Evolutionary conservation across 345 rosid genomes (phyloP).

Genomic region (Excoecaria agallocha): DNA sequence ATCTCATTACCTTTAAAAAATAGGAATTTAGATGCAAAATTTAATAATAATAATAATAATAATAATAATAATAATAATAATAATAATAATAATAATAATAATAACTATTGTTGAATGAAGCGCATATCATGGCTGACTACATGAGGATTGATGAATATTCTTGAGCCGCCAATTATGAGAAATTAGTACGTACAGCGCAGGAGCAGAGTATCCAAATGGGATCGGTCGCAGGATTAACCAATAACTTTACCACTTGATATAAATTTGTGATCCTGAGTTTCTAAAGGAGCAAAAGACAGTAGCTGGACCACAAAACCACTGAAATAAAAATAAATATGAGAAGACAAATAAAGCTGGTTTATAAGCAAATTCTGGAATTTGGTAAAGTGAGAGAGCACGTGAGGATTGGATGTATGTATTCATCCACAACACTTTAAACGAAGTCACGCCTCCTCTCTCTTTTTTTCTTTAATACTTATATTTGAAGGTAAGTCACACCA

Average conservation of each 20-base stretch:
- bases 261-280: neutral
- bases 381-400: neutral
- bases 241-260: neutral
- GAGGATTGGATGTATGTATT: neutral
- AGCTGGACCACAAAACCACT: neutral
- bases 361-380: neutral
- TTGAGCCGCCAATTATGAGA: neutral
- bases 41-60: too few relatives aligned
- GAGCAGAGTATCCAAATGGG: conserved; percentile 5
- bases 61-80: too few relatives aligned
- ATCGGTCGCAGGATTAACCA: neutral
- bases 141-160: neutral
- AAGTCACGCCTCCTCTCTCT: neutral
- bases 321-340: neutral
- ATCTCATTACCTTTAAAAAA: too few relatives aligned
- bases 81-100: too few relatives aligned
- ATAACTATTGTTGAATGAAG: neutral
- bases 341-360: neutral
- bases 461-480: too few relatives aligned
- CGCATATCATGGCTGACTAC: neutral
- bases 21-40: neutral
- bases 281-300: neutral
- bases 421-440: neutral
- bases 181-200: neutral
- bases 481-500: too few relatives aligned